Evolutionary conservation across 164 flowering plant genomes (phyloP), one percentile per base, ranked within the genome.

Genomic region (Nymphaea colorata): DNA sequence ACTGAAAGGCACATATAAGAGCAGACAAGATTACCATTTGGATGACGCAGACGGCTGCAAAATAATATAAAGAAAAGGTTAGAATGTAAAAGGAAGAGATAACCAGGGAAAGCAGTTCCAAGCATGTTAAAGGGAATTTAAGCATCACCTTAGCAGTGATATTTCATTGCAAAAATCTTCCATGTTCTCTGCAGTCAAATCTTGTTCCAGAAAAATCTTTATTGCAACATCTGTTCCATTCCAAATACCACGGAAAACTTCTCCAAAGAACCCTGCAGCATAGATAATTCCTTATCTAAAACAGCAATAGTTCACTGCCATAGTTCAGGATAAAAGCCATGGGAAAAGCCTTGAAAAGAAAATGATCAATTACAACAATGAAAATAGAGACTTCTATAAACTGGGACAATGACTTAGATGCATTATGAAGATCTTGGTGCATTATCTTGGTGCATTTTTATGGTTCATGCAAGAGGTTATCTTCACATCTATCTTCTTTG

Each of bases 181-280:
- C 89, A 94, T 89, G 71, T 91, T 91, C 79, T 94, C 99, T 71
- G 94, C 82, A 60, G 94, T 92, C 74, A 92, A 76, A 79, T 95
- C 98, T 78, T 95, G 99, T 87, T 95, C 98, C 44, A 90, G 74
- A 66, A 92, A 95, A 67, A 92, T 85, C 78, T 95, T 95, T 63
- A 95, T 85, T 14, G 99, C 96, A 73, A 95, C 99, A 66, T 95
- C 97, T 16, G 99, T 92, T 66, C 99, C 99, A 81, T 95, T 95
- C 99, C 99, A 94, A 36, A 84, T 78, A 7, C 99, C 99, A 74
- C 89, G 96, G 63, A 94, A 91, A 68, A 95, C 99, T 82, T 95
- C 99, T 61, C 98, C 99, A 74, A 90, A 95, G 72, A 86, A 92
- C 25, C 99, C 99, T 95, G 5, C 55, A 4, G 5, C 5, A 6